Base-by-base conservation (phyloP, 2,329 filamentous ascomycete genomes). In the Cyclaneusma minus region DNA sequence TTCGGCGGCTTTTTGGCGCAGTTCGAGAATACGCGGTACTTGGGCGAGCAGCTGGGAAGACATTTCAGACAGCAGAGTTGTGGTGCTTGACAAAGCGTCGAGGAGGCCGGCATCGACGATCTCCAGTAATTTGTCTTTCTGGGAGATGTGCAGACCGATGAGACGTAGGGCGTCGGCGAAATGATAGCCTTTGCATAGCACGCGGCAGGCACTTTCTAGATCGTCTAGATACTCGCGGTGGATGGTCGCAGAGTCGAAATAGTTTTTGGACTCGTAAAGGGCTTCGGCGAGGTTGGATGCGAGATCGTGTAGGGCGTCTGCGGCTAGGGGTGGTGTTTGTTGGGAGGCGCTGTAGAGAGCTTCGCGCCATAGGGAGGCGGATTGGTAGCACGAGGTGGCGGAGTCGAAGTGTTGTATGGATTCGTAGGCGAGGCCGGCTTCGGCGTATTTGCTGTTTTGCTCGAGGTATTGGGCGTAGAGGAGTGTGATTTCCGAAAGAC, bases 31-130 rank as follows among this genome's bases (percentile, higher is more conserved):
- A 11, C 89, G 77, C 0, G 87, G 84, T 0, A 93, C 70, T 46
- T 98, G 89, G 0, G 83, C 79, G 24, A 62, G 60, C 3, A 95
- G 63, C 49, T 98, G 89, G 0, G 62, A 62, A 48, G 82, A 83
- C 66, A 87, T 95, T 49, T 98, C 89, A 2, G 89, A 83, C 7
- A 98, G 68, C 32, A 95, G 73, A 47, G 95, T 89, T 1, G 84
- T 93, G 42, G 77, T 85, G 28, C 68, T 71, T 13, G 78, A 76
- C 30, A 89, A 73, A 2, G 80, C 73, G 31, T 95, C 87, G 4
- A 74, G 67, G 5, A 98, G 69, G 2, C 79, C 81, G 0, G 66
- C 52, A 45, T 98, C 87, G 9, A 98, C 63, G 28, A 80, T 66
- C 15, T 56, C 53, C 17, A 95, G 63, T 4, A 91, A 64, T 1